These are phyloP conservation scores for Ogataea pini DNA, from an alignment of 805 yeast genomes.

Conservation along the genomic window DNA sequence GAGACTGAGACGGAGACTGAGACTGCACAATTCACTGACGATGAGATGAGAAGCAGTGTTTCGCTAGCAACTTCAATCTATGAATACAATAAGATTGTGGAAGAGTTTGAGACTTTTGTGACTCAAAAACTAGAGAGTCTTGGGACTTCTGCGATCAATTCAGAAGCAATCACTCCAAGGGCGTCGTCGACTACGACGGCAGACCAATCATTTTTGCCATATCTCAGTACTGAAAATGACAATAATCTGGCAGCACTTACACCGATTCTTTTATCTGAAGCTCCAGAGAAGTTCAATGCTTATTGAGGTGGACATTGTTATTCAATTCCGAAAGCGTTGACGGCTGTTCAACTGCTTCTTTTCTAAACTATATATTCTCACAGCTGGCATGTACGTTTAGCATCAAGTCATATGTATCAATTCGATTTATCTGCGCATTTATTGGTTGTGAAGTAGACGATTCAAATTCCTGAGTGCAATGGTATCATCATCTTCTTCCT, in stretches of 20 bases:
- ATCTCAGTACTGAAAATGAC: slow-evolving; percentile 7
- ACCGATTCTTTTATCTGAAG: slow-evolving; percentile 38
- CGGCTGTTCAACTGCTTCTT: not conserved
- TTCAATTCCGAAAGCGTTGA: not conserved
- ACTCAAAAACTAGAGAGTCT: slow-evolving; percentile 12
- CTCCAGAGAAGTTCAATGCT: slow-evolving; percentile 31
- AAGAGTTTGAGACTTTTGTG: slow-evolving; percentile 47
- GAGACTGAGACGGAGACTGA: not conserved
- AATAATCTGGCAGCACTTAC: slow-evolving; percentile 21
- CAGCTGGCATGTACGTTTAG: slow-evolving; percentile 7
- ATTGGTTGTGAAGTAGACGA: slow-evolving; percentile 2
- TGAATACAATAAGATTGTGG: slow-evolving; percentile 50
- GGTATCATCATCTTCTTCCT: slow-evolving; percentile 14
- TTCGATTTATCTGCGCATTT: not conserved
- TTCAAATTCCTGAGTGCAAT: slow-evolving; percentile 7
- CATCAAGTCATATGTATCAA: too few relatives aligned
- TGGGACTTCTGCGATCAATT: slow-evolving; percentile 10
- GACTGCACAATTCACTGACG: not conserved
- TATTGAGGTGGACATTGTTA: slow-evolving; percentile 11
- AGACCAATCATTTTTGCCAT: slow-evolving; percentile 16
- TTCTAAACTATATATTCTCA: not conserved
- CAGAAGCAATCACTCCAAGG: slow-evolving; percentile 5
- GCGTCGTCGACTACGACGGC: slow-evolving; percentile 19
- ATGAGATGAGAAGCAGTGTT: slow-evolving; percentile 9
- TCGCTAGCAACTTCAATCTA: slow-evolving; percentile 48